Base-by-base conservation (phyloP, 768 basidiomycete genomes). In the Mycena sanguinolenta region DNA sequence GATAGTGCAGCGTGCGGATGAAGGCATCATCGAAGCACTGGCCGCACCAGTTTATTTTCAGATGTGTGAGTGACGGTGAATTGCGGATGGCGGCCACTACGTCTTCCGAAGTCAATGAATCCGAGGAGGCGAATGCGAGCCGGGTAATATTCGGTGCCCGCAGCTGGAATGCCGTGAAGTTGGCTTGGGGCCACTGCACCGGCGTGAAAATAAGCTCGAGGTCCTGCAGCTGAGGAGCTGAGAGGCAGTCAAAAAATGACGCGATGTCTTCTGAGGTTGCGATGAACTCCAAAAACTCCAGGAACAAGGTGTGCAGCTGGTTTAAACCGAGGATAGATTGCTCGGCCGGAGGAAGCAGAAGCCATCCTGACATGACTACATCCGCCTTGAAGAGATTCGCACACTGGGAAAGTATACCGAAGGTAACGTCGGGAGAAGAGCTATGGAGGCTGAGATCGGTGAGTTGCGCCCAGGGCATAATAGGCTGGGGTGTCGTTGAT, bases 391-490 rank as follows among this genome's bases (percentile, higher is more conserved):
- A 8, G 13, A 55, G 53, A 55, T 21, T n/a, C 19, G 53, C 5
- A n/a, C 53, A 55, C 19, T 34, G 30, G 5, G 53, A 23, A 6
- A 55, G 53, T 5, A 55, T 55, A n/a, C 34, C 30, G 8, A 58
- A 25, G 23, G 36, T 13, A 39, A 58, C 23, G 17, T 39, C 12
- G 57, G 36, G 23, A 9, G 16, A 23, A n/a, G 25, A 10, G 5
- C 21, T 12, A 12, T 13, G 5, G 36, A 58, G 34, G 12, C 5
- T 25, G 36, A 58, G 57, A 6, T 58, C 23, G 4, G 32, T 12
- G n/a, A 58, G 57, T 25, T 39, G 57, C 12, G n/a, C n/a, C 57
- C 57, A 58, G 21, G 25, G 57, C 57, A 58, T 39, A 23, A 21
- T n/a, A 39, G 39, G 14, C 38, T 36, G 52, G 19, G 52, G 4